Conservation (phyloP, 2,329 filamentous ascomycete genomes). For the Beauveria varroae region DNA sequence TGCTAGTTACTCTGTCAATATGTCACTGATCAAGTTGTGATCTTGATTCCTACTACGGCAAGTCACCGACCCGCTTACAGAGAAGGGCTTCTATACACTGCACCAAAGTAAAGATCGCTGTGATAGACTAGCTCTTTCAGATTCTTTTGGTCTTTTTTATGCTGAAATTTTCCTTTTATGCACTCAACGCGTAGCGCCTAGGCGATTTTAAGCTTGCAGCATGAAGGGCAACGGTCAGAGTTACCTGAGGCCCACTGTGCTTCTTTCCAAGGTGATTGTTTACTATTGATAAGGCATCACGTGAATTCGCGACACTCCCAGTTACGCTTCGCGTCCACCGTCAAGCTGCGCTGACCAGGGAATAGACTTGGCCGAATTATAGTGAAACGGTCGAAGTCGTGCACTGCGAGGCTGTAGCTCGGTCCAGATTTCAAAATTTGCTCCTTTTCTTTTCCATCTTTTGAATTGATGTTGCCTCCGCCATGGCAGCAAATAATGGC, state of each 20-base stretch:
- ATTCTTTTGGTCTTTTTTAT: too few species aligned
- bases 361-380: not conserved
- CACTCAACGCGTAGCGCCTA: not conserved
- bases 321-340: not conserved
- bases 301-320: not conserved
- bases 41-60: too few species aligned
- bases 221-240: too few species aligned
- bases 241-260: not conserved
- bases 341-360: not conserved
- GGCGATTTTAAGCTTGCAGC: too few species aligned
- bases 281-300: not conserved
- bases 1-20: not conserved
- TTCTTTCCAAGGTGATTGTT: not conserved
- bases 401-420: not conserved
- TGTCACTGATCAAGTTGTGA: not conserved
- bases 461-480: not conserved
- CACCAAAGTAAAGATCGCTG: too few species aligned
- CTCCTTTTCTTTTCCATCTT: not conserved
- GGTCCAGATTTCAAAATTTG: not conserved
- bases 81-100: not conserved
- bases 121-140: too few species aligned
- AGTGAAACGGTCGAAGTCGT: not conserved
- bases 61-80: not conserved
- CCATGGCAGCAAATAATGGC: slow-evolving; percentile 2
- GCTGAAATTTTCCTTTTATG: too few species aligned